phyloP scores from a whole-genome alignment of 306 rosid species.

The Pterocarpus macrocarpus region DNA sequence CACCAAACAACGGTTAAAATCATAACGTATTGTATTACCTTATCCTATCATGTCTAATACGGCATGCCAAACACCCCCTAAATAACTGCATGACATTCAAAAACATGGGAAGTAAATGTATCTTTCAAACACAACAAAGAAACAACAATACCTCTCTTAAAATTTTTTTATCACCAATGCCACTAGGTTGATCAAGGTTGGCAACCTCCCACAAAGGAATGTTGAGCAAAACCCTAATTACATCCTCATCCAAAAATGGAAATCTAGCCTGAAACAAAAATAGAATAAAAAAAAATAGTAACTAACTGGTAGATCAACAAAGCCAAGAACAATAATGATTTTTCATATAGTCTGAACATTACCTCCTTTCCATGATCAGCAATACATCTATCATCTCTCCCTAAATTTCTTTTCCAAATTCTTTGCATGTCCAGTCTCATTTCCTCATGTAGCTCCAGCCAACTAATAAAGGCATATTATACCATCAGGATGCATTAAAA shows the following conservation, averaged over 20 bases:
- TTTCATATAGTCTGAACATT: conserved; percentile 35
- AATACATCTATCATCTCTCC: conserved; percentile 97
- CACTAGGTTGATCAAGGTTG: conserved; percentile 90
- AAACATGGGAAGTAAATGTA: conserved; percentile 29
- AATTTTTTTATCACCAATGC: conserved; percentile 89
- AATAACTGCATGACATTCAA: background rate
- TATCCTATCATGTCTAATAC: too few species aligned
- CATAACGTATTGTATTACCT: too few species aligned
- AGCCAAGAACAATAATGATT: conserved; percentile 22
- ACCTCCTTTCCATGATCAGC: conserved; percentile 98
- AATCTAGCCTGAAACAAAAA: conserved; percentile 78
- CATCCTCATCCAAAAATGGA: conserved; percentile 98
- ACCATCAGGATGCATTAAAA: conserved; percentile 42
- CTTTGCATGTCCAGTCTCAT: conserved; percentile 97
- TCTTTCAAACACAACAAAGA: conserved; percentile 27
- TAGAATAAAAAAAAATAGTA: background rate
- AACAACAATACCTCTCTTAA: conserved; percentile 78
- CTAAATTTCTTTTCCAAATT: conserved; percentile 98
- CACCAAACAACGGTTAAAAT: too few species aligned
- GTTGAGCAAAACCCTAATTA: conserved; percentile 68
- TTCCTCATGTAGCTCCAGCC: conserved; percentile 86
- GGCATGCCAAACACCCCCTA: too few species aligned
- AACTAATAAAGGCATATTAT: conserved; percentile 63
- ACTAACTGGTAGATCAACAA: conserved; percentile 18
- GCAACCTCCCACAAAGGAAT: conserved; percentile 92